Conservation (phyloP, 2,329 filamentous ascomycete genomes). For the Ceratocystis alfenasii region DNA sequence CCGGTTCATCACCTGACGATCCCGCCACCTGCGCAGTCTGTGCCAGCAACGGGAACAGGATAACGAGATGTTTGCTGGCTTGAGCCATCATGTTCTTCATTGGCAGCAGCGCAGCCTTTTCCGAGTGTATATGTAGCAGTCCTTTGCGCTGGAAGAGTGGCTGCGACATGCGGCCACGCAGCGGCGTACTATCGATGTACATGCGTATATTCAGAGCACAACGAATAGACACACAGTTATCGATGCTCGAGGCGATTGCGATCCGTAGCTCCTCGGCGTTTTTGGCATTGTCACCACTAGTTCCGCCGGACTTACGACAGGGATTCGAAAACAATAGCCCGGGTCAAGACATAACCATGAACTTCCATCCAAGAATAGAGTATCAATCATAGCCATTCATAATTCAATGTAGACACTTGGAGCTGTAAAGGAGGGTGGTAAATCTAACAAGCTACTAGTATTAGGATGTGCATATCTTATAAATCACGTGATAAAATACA, state of each 20-base stretch:
- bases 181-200: slow-evolving; percentile 82
- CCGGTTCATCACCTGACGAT: slow-evolving; percentile 46
- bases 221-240: slow-evolving; percentile 72
- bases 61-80: slow-evolving; percentile 61
- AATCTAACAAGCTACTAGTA: too few species aligned
- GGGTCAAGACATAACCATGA: too few species aligned
- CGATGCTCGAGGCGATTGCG: slow-evolving; percentile 60
- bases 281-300: slow-evolving; percentile 23
- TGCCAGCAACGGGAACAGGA: slow-evolving; percentile 67
- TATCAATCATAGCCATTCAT: too few species aligned
- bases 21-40: slow-evolving; percentile 49
- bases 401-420: too few species aligned
- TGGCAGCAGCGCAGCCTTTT: slow-evolving; percentile 55
- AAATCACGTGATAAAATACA: too few species aligned
- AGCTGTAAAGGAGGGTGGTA: too few species aligned
- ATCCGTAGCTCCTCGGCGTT: slow-evolving; percentile 32
- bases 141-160: slow-evolving; percentile 71
- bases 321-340: too few species aligned
- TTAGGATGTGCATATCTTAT: too few species aligned
- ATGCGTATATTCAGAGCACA: slow-evolving; percentile 67
- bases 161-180: slow-evolving; percentile 80
- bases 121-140: slow-evolving; percentile 58
- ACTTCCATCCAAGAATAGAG: too few species aligned
- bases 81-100: slow-evolving; percentile 42
- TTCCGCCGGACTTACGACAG: slow-evolving; percentile 19